These are phyloP conservation scores for Xerocomus potaroensis DNA, from an alignment of 768 basidiomycete genomes.

Conservation along the genomic window DNA sequence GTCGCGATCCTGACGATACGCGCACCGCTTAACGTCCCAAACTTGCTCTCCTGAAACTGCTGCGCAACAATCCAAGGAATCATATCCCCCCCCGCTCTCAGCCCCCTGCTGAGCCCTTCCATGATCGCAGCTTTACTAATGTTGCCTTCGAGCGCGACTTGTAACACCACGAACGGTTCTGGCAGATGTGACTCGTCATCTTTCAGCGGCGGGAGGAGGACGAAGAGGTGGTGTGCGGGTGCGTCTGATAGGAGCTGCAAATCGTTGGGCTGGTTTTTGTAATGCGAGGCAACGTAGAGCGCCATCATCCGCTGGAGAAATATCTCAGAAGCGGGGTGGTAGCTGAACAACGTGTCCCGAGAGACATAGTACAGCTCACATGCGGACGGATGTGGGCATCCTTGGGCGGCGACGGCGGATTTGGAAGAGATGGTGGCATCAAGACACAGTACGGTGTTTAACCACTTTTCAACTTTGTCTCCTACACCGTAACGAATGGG, in stretches of 20 bases:
- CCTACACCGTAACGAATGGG: conserved; percentile 89
- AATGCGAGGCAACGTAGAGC: conserved; percentile 94
- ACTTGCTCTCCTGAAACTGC: conserved; percentile 94
- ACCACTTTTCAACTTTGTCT: conserved; percentile 92
- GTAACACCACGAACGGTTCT: conserved; percentile 92
- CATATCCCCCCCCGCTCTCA: conserved; percentile 90
- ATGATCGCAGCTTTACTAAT: conserved; percentile 82
- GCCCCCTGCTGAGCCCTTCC: conserved; percentile 79
- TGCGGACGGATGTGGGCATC: conserved; percentile 90
- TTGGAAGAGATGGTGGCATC: conserved; percentile 68
- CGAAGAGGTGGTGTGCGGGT: conserved; percentile 95
- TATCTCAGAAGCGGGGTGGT: conserved; percentile 94
- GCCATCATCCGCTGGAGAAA: conserved; percentile 99
- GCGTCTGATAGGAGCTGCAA: conserved; percentile 97
- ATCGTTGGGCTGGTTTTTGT: conserved; percentile 99
- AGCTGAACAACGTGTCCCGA: conserved; percentile 94
- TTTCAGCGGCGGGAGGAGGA: conserved; percentile 87
- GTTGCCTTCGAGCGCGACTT: conserved; percentile 93
- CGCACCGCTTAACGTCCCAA: conserved; percentile 87
- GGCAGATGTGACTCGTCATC: conserved; percentile 89
- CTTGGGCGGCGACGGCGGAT: conserved; percentile 46
- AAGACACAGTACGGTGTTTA: conserved; percentile 85
- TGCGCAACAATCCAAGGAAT: conserved; percentile 96
- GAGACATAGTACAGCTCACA: conserved; percentile 97
- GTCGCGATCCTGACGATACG: conserved; percentile 90